A percentile compares a stretch with the other conserved stretches of the same genome.
Conservation (phyloP, 345 rosid genomes). For the Heritiera littoralis region DNA sequence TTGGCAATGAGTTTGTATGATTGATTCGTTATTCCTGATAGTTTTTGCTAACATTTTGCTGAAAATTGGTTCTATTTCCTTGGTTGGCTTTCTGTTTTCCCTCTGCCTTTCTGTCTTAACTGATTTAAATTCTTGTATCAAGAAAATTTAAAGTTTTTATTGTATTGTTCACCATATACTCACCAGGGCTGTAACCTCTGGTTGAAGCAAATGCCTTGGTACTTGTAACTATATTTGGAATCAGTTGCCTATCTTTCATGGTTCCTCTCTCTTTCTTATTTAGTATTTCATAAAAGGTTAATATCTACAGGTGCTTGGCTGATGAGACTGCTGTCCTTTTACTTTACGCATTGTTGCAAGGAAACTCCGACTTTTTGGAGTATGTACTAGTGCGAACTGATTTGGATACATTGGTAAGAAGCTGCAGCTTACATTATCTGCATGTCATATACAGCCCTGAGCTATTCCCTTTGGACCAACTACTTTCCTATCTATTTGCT, state of each 20-base stretch:
- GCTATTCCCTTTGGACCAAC: constrained; percentile 1
- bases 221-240: constrained; percentile 6
- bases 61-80: not conserved
- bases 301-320: constrained; percentile 73
- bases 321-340: constrained; percentile 87
- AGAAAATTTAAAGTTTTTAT: not conserved
- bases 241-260: constrained; percentile 1
- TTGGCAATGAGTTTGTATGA: not conserved
- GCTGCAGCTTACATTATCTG: constrained; percentile 13
- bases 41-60: not conserved
- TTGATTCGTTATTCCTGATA: not conserved
- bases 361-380: constrained; percentile 91
- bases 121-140: not conserved
- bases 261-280: not conserved
- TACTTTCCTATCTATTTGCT: not conserved
- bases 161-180: not conserved
- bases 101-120: not conserved
- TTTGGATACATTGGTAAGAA: constrained; percentile 90
- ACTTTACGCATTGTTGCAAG: constrained; percentile 89
- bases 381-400: constrained; percentile 95
- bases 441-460: not conserved
- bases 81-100: not conserved
- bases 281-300: constrained; percentile 5
- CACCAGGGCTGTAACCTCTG: not conserved
- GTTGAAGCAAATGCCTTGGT: not conserved